Percentiles rank a stretch among this genome's conserved stretches.
Conservation (phyloP, 495 filamentous ascomycete species). For the Xylaria longipes region DNA sequence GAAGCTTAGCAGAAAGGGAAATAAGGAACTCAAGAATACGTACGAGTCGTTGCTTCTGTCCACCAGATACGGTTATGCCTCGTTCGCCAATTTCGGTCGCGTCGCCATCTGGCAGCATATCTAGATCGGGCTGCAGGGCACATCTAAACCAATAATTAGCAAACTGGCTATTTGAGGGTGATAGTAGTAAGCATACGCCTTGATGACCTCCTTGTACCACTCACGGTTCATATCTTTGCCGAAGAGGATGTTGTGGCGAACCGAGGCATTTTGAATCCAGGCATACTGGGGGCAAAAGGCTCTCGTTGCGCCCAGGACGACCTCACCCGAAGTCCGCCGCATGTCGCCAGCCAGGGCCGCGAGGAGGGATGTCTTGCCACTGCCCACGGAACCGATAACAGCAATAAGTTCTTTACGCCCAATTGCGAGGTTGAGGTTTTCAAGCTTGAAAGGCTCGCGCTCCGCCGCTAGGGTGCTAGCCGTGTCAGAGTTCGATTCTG, state of each 20-base stretch:
- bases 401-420: constrained; percentile 85
- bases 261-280: constrained; percentile 93
- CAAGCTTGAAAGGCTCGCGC: constrained; percentile 80
- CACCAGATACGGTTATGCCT: constrained; percentile 82
- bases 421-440: constrained; percentile 74
- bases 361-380: constrained; percentile 89
- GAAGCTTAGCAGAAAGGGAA: not conserved
- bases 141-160: constrained; percentile 56
- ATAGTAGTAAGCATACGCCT: constrained; percentile 46
- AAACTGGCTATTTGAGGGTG: not conserved
- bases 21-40: not conserved
- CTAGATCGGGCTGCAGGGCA: constrained; percentile 72
- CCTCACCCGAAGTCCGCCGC: constrained; percentile 75
- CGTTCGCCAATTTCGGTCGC: constrained; percentile 78
- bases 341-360: constrained; percentile 94
- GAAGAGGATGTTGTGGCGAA: constrained; percentile 89
- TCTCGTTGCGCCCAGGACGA: constrained; percentile 76
- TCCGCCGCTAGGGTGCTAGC: constrained; percentile 62
- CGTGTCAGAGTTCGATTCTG: constrained; percentile 49
- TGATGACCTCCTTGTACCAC: constrained; percentile 69
- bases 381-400: constrained; percentile 89
- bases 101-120: constrained; percentile 78
- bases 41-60: constrained; percentile 77
- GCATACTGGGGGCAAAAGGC: constrained; percentile 96
- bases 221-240: constrained; percentile 73